A percentile compares a stretch with the other conserved stretches of the same genome.
Evolutionary conservation across 257 asterid species (phyloP).

Genomic region (Solanum sitiens): DNA sequence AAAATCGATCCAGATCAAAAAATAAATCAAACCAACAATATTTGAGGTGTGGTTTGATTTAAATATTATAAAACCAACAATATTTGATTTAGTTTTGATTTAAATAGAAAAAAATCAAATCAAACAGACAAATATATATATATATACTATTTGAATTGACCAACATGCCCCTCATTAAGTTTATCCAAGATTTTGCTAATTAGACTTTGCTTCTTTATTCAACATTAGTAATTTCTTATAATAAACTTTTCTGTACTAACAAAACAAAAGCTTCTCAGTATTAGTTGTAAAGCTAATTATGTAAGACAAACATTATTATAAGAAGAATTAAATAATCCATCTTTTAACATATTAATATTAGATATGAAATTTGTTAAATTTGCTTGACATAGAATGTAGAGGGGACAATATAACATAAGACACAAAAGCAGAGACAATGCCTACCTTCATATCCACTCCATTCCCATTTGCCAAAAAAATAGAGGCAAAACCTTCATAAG

Average conservation of each 20-base stretch:
- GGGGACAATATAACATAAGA: not conserved
- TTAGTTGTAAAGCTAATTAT: not conserved
- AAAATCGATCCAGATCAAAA: too few relatives aligned
- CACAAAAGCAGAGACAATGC: constrained; percentile 11
- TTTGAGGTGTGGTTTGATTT: not conserved
- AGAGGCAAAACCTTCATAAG: not conserved
- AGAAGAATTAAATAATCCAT: not conserved
- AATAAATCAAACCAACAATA: too few relatives aligned
- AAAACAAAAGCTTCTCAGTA: not conserved
- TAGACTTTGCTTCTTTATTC: not conserved
- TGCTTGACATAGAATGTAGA: not conserved
- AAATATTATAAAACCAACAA: not conserved
- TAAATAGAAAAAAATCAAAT: not conserved
- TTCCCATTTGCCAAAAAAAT: constrained; percentile 10
- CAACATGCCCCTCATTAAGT: not conserved
- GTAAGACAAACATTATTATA: not conserved
- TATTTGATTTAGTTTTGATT: too few relatives aligned
- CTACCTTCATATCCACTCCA: constrained; percentile 21
- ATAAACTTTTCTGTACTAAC: not conserved
- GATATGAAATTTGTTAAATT: not conserved
- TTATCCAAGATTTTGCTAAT: not conserved
- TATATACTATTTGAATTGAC: not conserved
- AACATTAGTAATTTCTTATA: not conserved
- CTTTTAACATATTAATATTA: not conserved
- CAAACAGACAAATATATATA: not conserved